These are phyloP conservation scores for Yamadazyma insecticola DNA, from an alignment of 805 yeast genomes.

Conservation along the genomic window DNA sequence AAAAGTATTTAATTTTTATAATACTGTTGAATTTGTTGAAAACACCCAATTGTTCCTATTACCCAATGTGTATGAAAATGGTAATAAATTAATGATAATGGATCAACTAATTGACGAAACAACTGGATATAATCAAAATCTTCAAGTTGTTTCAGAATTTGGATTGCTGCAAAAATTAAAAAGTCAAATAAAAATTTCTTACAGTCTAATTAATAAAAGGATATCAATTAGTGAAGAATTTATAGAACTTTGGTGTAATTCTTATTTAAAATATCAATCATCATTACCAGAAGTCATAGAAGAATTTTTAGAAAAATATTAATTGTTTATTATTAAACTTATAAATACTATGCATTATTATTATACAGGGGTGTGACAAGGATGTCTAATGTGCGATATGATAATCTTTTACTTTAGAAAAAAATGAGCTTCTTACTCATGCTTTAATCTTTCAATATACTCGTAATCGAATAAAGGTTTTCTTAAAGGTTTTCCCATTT, in stretches of 20 bases:
- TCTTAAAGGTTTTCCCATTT: constrained; percentile 21
- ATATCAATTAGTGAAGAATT: too few species aligned
- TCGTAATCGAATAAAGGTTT: constrained; percentile 23
- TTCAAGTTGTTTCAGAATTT: too few species aligned
- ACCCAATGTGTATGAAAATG: constrained; percentile 18
- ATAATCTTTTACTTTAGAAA: too few species aligned
- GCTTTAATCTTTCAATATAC: constrained; percentile 17
- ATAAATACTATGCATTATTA: too few species aligned
- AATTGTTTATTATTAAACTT: background rate
- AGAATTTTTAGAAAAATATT: background rate
- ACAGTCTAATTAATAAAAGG: too few species aligned
- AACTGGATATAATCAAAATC: too few species aligned
- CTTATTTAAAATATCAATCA: background rate
- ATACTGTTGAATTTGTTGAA: constrained; percentile 12
- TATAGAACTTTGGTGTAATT: background rate
- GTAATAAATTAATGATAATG: constrained; percentile 12
- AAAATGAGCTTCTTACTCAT: too few species aligned
- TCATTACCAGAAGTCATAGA: too few species aligned
- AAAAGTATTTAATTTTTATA: constrained; percentile 2
- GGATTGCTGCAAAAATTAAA: too few species aligned
- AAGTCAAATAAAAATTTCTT: too few species aligned
- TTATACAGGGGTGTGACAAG: too few species aligned
- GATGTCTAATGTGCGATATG: too few species aligned
- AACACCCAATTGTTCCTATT: constrained; percentile 13
- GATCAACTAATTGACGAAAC: constrained; percentile 17